phyloP scores from a whole-genome alignment of 768 basidiomycete species.

The Rhodosporidiobolus odoratus region DNA sequence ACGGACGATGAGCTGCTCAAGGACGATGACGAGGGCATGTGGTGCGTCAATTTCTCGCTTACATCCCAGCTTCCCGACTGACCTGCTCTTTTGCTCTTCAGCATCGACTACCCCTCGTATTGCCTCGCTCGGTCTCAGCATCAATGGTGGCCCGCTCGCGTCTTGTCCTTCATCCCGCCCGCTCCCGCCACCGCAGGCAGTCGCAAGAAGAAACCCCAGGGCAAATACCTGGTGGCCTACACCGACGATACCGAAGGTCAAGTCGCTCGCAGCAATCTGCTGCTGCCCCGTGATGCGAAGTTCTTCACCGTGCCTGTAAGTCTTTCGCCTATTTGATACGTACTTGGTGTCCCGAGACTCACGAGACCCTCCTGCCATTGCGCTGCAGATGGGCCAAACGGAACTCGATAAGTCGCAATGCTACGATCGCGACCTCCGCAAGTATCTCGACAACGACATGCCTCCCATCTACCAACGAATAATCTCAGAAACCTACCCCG shows the following conservation, averaged over 20 bases:
- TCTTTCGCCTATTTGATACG: background rate
- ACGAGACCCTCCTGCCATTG: background rate
- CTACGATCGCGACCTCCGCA: background rate
- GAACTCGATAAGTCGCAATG: background rate
- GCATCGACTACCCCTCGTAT: conserved; percentile 2
- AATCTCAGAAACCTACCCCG: background rate
- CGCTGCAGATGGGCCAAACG: conserved; percentile 9
- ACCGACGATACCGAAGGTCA: background rate
- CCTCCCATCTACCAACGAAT: background rate
- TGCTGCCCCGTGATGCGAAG: background rate
- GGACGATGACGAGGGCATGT: background rate
- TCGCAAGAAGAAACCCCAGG: background rate
- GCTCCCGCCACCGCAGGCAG: background rate
- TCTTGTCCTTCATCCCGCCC: background rate
- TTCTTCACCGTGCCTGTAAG: conserved; percentile 15
- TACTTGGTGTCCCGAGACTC: background rate
- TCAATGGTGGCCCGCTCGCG: conserved; percentile 18
- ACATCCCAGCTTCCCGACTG: background rate
- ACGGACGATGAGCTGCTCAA: conserved; percentile 17
- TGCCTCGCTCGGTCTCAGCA: background rate
- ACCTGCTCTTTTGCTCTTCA: background rate
- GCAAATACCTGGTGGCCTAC: conserved; percentile 15
- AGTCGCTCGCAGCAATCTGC: conserved; percentile 1
- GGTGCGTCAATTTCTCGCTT: background rate
- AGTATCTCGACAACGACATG: background rate